A percentile compares a stretch with the other conserved stretches of the same genome.
These are phyloP conservation scores for Chloranthus sessilifolius DNA, from an alignment of 164 flowering plant species.

Conservation along the genomic window DNA sequence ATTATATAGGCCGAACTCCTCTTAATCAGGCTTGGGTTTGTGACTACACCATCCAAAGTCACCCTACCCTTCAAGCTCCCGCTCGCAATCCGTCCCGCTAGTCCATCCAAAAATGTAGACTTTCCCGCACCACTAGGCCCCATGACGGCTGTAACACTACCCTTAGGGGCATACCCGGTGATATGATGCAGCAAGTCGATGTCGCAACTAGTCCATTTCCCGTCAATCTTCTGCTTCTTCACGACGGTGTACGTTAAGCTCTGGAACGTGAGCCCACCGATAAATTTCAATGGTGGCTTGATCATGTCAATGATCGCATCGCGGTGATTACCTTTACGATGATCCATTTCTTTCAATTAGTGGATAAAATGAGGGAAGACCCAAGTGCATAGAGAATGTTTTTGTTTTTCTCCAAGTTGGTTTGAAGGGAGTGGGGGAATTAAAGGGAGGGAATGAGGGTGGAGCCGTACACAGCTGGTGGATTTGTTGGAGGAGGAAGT, in stretches of 20 bases:
- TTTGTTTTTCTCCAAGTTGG: conserved; percentile 10
- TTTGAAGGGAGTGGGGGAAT: conserved; percentile 8
- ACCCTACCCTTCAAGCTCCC: conserved; percentile 64
- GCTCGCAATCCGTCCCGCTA: conserved; percentile 70
- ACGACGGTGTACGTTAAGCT: conserved; percentile 51
- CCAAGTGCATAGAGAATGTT: background rate
- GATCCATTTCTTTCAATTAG: conserved; percentile 9
- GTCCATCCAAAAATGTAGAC: conserved; percentile 59
- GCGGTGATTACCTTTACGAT: conserved; percentile 16
- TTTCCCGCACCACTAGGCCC: conserved; percentile 85
- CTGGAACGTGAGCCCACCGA: conserved; percentile 53
- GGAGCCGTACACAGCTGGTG: conserved; percentile 16
- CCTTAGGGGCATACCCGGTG: conserved; percentile 69
- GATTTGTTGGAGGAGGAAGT: conserved; percentile 22
- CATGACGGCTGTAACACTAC: conserved; percentile 64
- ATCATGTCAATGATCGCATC: conserved; percentile 43
- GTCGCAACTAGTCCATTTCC: conserved; percentile 44
- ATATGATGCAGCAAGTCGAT: conserved; percentile 52
- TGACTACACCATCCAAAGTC: conserved; percentile 41
- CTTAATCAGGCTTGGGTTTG: conserved; percentile 56
- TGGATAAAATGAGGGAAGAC: background rate
- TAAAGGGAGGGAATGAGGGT: conserved; percentile 12
- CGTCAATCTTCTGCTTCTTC: conserved; percentile 37
- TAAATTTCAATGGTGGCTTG: conserved; percentile 37
- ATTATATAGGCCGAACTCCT: conserved; percentile 68